phyloP scores from a whole-genome alignment of 2,329 filamentous ascomycete genomes.

The Fusarium sacchari region DNA sequence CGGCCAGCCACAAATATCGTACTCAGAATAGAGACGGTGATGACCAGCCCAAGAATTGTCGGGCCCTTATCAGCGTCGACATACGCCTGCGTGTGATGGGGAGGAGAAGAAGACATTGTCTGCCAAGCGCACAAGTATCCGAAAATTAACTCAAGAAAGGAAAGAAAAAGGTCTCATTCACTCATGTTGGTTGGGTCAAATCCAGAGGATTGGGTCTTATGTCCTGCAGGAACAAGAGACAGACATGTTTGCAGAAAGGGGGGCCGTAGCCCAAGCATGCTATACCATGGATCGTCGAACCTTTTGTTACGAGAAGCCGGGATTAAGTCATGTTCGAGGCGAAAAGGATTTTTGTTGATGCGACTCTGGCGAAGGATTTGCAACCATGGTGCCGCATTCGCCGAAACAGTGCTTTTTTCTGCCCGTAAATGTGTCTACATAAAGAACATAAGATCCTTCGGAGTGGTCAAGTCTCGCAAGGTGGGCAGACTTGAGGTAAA shows the following conservation, averaged over 20 bases:
- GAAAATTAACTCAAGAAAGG: neutral
- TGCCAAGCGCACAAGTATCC: neutral
- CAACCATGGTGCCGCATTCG: neutral
- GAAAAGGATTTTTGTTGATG: neutral
- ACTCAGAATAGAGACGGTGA: conserved; percentile 20
- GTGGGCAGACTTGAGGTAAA: neutral
- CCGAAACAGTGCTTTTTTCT: neutral
- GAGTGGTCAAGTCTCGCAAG: neutral
- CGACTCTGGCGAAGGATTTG: neutral
- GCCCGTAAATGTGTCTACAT: neutral
- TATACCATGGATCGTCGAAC: neutral
- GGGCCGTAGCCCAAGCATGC: neutral
- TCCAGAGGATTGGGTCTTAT: neutral
- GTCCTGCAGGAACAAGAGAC: neutral
- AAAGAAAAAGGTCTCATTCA: neutral
- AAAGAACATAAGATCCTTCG: neutral
- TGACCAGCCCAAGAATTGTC: conserved; percentile 12
- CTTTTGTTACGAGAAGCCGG: neutral
- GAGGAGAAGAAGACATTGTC: conserved; percentile 1
- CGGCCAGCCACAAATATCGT: conserved; percentile 20
- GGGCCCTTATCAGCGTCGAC: conserved; percentile 28
- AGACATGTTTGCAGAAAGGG: neutral
- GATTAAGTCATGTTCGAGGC: neutral
- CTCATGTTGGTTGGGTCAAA: neutral
- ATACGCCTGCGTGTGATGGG: conserved; percentile 16